A percentile compares a stretch with the other conserved stretches of the same genome.
phyloP scores from a whole-genome alignment of 179 eudicot species.

The Nepenthes alata region DNA sequence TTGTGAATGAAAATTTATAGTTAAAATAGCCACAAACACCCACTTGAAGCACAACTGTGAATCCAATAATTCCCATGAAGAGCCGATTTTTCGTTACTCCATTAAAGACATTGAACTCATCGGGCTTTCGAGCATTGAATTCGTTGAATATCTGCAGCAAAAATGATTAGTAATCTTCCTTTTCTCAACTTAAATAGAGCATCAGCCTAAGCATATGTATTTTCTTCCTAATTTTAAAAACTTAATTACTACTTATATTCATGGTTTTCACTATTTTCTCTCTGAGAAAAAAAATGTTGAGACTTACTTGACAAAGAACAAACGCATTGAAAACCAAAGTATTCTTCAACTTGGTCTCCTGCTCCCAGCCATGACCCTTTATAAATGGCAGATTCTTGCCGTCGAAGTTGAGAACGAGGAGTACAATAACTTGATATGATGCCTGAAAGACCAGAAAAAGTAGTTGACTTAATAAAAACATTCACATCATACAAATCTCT shows the following conservation, averaged over 20 bases:
- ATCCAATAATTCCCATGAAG: conserved; percentile 60
- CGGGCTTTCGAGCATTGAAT: conserved; percentile 89
- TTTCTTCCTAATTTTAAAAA: no score
- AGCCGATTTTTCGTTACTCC: conserved; percentile 59
- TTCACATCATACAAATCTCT: not conserved
- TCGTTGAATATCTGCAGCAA: conserved; percentile 70
- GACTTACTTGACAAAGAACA: conserved; percentile 82
- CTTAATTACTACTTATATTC: no score
- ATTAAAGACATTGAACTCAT: conserved; percentile 56
- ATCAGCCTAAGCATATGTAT: no score
- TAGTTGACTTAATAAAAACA: not conserved
- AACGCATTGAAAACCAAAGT: conserved; percentile 74
- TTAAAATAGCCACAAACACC: not conserved
- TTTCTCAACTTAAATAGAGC: no score
- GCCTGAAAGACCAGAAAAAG: conserved; percentile 35
- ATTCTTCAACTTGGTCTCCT: conserved; percentile 49
- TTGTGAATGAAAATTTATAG: not conserved
- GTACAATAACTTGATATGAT: conserved; percentile 63
- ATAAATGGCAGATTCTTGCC: conserved; percentile 34
- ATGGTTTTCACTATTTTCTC: no score
- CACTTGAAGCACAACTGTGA: conserved; percentile 72
- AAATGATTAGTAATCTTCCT: not conserved
- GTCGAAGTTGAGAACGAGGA: conserved; percentile 55
- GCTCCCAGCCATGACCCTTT: conserved; percentile 17
- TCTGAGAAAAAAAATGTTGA: not conserved